Base-by-base conservation (phyloP, 2,329 filamentous ascomycete species). In the Monilinia aucupariae region DNA sequence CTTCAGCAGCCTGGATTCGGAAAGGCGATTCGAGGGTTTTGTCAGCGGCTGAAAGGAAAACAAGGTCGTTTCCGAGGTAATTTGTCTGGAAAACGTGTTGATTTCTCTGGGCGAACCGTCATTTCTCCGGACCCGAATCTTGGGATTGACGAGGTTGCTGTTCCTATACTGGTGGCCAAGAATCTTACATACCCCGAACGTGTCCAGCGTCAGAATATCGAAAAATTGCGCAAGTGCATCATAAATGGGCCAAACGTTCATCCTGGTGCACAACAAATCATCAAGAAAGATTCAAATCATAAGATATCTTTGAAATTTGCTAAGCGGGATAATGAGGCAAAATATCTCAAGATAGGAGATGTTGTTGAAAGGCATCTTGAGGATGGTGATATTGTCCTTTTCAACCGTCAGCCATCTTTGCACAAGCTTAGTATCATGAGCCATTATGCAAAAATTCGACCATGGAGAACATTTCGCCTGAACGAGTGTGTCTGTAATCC, bases 361-460 rank as follows among this genome's bases (percentile, higher is more conserved):
- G 80, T 93, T 43, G 93, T 99, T 6, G 92, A 99, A 74, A 88
- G 94, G 37, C 94, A 99, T 78, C 82, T 99, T 1, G 91, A 96
- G 74, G 93, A 99, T 72, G 90, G 91, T 55, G 94, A 99, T 74
- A 89, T 97, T 69, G 93, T 97, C 1, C 84, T 99, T 0, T 99
- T 99, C 82, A 99, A 99, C 74, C 91, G 94, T 66, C 94, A 99
- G 73, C 94, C 94, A 0, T 99, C 94, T 1, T 83, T 99, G 10
- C 94, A 99, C 81, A 99, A 97, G 76, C 88, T 99, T 68, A 96
- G 91, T 86, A 99, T 99, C 75, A 92, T 99, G 78, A 93, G 90
- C 73, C 94, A 99, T 79, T 86, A 89, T 72, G 94, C 89, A 70
- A 97, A 97, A 76, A 86, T 99, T 55, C 86, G 94, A 56, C 94